Base-by-base conservation (phyloP, 1,284 basidiomycete species). In the Xerocomus amazonicus region DNA sequence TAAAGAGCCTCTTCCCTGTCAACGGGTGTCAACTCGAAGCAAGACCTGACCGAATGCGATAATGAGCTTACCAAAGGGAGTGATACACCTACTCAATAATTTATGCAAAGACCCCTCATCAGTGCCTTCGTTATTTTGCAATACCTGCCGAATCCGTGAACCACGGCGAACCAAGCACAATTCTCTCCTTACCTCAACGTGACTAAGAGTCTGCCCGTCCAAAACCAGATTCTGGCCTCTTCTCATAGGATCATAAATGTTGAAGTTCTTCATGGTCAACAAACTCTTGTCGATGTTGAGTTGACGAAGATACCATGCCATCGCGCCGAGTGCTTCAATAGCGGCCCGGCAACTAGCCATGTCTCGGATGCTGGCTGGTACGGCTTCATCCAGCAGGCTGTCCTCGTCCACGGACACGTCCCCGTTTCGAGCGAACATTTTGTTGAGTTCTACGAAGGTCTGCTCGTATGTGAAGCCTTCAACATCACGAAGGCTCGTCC, bases 271-370 rank as follows among this genome's bases (percentile, higher is more conserved):
- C 83, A 95, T 93, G 50, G 83, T 90, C 56, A 97, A 68, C 48
- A 97, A 83, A 59, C 97, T 92, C 64, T 91, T 90, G 71, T 94
- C 94, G 54, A 97, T 92, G 62, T 97, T 97, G 41, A 97, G 79
- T 50, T 91, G 89, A 39, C 87, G 84, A 14, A 97, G 79, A 66
- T 96, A 95, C 89, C 91, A 97, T 36, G 94, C 81, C 88, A 96
- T 90, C 8, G 83, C 81, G 1, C 94, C 94, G 5, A 97, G 71
- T 0, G 94, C 87, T 59, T 90, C 84, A 52, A 96, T 87, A 0
- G 92, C 86, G 10, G 77, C 70, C 6, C 73, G 75, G 45, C 80
- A 84, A 26, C 77, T 73, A 31, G 79, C 72, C 84, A 96, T 86
- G 26, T 77, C 75, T 39, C 82, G 74, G 51, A 97, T 91, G 6